Percentiles rank a stretch among this genome's conserved stretches.
phyloP scores from a whole-genome alignment of 2,329 filamentous ascomycete genomes.

The Tympanopsis confertula region DNA sequence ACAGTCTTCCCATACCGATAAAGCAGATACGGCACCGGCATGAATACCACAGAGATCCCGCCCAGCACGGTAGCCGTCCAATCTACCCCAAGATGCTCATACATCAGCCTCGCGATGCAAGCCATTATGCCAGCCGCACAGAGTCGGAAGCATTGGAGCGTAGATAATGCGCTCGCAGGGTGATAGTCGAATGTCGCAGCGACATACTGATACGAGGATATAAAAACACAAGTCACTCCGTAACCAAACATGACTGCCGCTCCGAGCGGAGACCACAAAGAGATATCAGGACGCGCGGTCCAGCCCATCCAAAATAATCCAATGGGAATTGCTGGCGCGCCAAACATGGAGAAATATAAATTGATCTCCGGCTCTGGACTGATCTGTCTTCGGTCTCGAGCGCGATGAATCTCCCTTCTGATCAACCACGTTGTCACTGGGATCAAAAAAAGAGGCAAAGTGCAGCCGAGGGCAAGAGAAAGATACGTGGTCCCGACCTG shows the following conservation, averaged over 20 bases:
- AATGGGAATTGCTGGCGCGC: constrained; percentile 5
- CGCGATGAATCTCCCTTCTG: background rate
- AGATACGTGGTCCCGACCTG: constrained; percentile 23
- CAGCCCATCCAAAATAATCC: constrained; percentile 9
- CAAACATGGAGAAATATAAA: constrained; percentile 6
- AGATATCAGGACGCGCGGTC: constrained; percentile 5
- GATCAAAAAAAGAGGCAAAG: background rate
- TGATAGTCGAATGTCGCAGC: constrained; percentile 39
- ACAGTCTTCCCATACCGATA: background rate
- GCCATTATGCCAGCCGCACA: constrained; percentile 43
- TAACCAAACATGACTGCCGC: constrained; percentile 6
- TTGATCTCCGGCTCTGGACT: constrained; percentile 6
- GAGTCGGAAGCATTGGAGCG: constrained; percentile 42
- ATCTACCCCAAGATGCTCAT: constrained; percentile 29
- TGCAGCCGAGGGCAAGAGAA: constrained; percentile 2
- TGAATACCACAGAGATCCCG: constrained; percentile 12
- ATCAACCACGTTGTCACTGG: background rate
- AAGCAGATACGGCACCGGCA: constrained; percentile 10
- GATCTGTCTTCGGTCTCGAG: constrained; percentile 5
- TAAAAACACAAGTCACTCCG: constrained; percentile 19
- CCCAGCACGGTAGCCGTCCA: constrained; percentile 24
- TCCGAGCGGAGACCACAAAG: constrained; percentile 4
- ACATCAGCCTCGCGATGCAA: constrained; percentile 35
- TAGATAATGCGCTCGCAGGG: constrained; percentile 43
- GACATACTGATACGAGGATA: constrained; percentile 33